Base-by-base conservation (phyloP, 2,329 filamentous ascomycete genomes). In the Trichoderma hamatum region DNA sequence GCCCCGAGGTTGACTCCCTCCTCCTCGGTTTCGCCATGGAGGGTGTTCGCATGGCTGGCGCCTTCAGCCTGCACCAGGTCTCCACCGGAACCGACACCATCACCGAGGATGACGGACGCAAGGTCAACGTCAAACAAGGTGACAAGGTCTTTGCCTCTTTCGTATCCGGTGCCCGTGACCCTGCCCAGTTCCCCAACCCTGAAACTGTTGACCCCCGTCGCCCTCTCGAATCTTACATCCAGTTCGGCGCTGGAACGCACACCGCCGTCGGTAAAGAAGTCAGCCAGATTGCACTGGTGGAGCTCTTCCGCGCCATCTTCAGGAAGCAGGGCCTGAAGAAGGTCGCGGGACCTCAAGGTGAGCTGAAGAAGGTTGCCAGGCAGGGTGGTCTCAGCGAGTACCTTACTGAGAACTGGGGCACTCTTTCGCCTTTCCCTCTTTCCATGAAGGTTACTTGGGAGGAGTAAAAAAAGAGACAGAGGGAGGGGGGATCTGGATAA, bases 1-100 rank as follows among this genome's bases (percentile, higher is more conserved):
- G 81, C 1, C 83, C 86, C 14, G 86, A 89, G 71, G 85, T 84
- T 0, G 90, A 93, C 71, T 83, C 88, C 1, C 80, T 86, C 39
- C 83, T 95, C 2, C 83, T 91, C 1, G 89, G 88, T 49, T 94
- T 92, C 75, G 88, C 87, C 54, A 84, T 91, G 82, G 93, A 93
- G 78, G 91, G 89, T 19, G 85, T 92, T 67, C 89, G 92, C 49
- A 82, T 94, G 65, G 87, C 88, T 4, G 88, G 89, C 13, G 87
- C 86, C 0, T 87, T 88, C 24, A 85, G 86, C 11, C 82, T 88
- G 1, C 89, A 88, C 80, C 87, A 90, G 49, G 81, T 87, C 67
- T 86, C 85, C 2, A 78, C 83, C 0, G 77, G 75, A 0, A 75
- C 79, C 21, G 82, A 85, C 61, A 80, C 81, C 1, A 82, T 86